A percentile compares a stretch with the other conserved stretches of the same genome.
Conservation (phyloP, 2,329 filamentous ascomycete genomes). For the Macrophomina phaseolina region DNA sequence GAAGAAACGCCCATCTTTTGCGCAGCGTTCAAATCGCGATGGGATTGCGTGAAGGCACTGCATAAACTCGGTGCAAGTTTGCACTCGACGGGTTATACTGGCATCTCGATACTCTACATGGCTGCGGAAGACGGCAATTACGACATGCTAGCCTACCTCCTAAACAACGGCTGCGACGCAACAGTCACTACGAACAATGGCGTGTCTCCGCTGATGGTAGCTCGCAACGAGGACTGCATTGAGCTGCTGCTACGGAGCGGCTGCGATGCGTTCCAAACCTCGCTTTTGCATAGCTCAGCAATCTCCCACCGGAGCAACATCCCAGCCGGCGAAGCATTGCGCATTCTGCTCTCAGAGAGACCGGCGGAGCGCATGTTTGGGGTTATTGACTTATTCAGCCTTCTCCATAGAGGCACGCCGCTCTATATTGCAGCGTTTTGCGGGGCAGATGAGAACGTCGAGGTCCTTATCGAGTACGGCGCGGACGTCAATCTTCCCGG, state of each 20-base stretch:
- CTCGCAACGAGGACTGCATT: no score
- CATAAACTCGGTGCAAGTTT: neutral
- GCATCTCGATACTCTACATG: neutral
- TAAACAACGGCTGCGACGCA: neutral
- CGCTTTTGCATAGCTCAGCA: neutral
- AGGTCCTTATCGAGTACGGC: neutral
- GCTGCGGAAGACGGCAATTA: neutral
- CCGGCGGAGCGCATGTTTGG: neutral
- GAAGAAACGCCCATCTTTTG: neutral
- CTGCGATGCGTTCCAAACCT: neutral
- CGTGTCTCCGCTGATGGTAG: no score
- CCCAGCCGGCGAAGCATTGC: neutral
- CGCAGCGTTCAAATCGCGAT: neutral
- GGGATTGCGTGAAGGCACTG: neutral
- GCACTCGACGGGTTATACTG: neutral
- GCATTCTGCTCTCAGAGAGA: neutral
- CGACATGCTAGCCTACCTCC: neutral
- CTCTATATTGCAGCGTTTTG: neutral
- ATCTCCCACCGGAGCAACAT: no score
- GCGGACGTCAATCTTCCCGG: neutral
- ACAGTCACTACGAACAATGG: neutral
- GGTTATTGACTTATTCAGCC: neutral
- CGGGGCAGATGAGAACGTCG: neutral
- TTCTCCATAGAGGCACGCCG: neutral
- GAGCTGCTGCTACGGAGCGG: no score